A percentile compares a stretch with the other conserved stretches of the same genome.
Conservation (phyloP, 2,329 filamentous ascomycete genomes). For the Phyllosticta citriasiana region DNA sequence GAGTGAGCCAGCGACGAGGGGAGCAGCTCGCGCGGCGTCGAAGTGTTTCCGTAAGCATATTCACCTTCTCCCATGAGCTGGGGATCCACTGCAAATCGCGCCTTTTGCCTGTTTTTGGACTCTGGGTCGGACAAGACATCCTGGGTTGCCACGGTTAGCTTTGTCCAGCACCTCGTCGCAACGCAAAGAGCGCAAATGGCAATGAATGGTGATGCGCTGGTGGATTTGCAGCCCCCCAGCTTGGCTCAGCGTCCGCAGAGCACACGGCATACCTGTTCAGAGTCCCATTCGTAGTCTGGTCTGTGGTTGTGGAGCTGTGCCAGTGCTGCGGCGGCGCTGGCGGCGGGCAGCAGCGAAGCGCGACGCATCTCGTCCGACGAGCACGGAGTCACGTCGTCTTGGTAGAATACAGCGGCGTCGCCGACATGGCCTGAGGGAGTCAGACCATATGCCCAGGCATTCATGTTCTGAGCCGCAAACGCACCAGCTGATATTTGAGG, state of each 20-base stretch:
- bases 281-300: slow-evolving; percentile 66
- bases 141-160: slow-evolving; percentile 15
- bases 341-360: slow-evolving; percentile 54
- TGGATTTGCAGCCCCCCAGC: not conserved
- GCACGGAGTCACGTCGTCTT: slow-evolving; percentile 58
- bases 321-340: slow-evolving; percentile 74
- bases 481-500: slow-evolving; percentile 9
- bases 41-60: slow-evolving; percentile 23
- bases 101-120: slow-evolving; percentile 27
- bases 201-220: not conserved
- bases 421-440: slow-evolving; percentile 36
- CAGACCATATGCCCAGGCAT: slow-evolving; percentile 11
- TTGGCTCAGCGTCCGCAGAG: not conserved
- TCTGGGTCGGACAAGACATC: slow-evolving; percentile 30
- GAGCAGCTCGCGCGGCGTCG: slow-evolving; percentile 62
- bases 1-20: slow-evolving; percentile 75
- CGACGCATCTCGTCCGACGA: slow-evolving; percentile 59
- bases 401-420: slow-evolving; percentile 58
- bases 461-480: slow-evolving; percentile 9
- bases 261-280: slow-evolving; percentile 49
- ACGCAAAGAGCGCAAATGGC: not conserved
- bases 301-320: slow-evolving; percentile 77
- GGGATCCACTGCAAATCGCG: slow-evolving; percentile 27
- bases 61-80: slow-evolving; percentile 10
- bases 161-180: not conserved